phyloP scores from a whole-genome alignment of 1,284 basidiomycete species.

The Trametes versicolor region DNA sequence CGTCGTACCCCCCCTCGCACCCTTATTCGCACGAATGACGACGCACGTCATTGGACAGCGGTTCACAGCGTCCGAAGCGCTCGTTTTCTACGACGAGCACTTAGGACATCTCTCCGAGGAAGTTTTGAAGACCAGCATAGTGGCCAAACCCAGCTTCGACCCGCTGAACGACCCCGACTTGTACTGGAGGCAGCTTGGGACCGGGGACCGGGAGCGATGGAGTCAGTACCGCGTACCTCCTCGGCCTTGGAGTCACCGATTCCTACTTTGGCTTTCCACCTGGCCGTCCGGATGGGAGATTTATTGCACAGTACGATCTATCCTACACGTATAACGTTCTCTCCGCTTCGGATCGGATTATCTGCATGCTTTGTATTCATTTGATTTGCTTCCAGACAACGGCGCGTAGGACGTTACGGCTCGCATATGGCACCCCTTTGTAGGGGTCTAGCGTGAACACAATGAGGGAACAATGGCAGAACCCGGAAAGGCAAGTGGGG shows the following conservation, averaged over 20 bases:
- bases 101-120: neutral
- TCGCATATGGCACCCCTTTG: too few species aligned
- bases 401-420: too few species aligned
- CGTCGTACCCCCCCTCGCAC: conserved; percentile 11
- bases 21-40: conserved; percentile 19
- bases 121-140: neutral
- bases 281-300: neutral
- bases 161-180: conserved; percentile 6
- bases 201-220: neutral
- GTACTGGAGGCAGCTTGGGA: conserved; percentile 6
- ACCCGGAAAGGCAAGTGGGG: too few species aligned
- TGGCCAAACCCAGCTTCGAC: neutral
- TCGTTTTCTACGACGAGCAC: neutral
- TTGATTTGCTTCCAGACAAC: too few species aligned
- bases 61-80: conserved; percentile 21
- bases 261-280: neutral
- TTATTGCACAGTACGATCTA: neutral
- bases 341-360: too few species aligned
- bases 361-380: too few species aligned
- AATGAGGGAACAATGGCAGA: too few species aligned
- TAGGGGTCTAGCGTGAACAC: too few species aligned
- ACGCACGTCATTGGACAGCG: conserved; percentile 12
- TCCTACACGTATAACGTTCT: neutral
- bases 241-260: neutral
- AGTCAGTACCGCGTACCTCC: neutral